Base-by-base conservation (phyloP, 2,329 filamentous ascomycete species). In the Chrysosphaeria jannelii region DNA sequence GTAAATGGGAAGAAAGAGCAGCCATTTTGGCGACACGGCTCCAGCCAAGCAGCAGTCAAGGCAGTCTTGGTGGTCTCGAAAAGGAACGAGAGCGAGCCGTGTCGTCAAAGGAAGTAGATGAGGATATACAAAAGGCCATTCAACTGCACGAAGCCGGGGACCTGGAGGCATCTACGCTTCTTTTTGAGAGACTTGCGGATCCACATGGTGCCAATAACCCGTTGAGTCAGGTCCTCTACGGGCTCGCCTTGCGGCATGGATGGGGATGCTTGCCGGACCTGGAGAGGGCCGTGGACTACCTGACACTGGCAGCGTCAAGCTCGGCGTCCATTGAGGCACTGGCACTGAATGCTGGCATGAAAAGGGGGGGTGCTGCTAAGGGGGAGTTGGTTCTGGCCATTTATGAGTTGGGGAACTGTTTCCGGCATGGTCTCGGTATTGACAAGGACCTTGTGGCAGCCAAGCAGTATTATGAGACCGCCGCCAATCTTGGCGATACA, bases 381-480 rank as follows among this genome's bases (percentile, higher is more conserved):
- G 85, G 85, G 28, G 85, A 97, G 51, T 57, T 97, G 25, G 74
- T 93, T 10, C 62, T 97, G 29, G 81, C 85, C 29, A 93, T 97
- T 32, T 93, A 85, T 38, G 85, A 97, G 50, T 50, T 97, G 36
- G 75, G 68, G 26, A 85, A 85, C 44, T 81, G 63, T 46, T 93
- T 91, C 51, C 66, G 85, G 29, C 64, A 93, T 42, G 85, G 78
- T 25, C 93, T 81, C 81, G 85, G 85, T 23, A 69, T 90, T 23
- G 55, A 62, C 30, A 72, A 72, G 39, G 85, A 97, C 42, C 59
- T 78, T 17, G 55, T 75, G 24, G 85, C 85, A 22, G 85, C 85
- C 23, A 65, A 66, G 42, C 58, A 89, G 56, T 97, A 93, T 44
- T 97, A 93, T 44, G 81, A 93, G 47, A 91, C 81, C 7, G 85